These are phyloP conservation scores for Cucurbita pepo DNA, from an alignment of 306 rosid species.

Conservation along the genomic window DNA sequence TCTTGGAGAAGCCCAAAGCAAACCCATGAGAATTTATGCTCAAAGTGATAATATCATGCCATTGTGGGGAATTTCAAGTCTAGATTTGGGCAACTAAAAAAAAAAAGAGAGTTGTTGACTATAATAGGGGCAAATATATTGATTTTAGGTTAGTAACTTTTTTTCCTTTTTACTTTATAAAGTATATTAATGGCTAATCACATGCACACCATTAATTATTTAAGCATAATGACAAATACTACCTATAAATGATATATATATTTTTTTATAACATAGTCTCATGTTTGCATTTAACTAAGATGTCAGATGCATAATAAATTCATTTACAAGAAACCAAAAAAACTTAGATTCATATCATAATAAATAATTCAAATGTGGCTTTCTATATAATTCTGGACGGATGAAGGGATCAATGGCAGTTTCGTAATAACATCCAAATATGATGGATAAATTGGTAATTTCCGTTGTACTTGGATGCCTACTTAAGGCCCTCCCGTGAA, in stretches of 20 bases:
- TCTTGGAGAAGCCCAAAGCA: no score
- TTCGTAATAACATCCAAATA: background rate
- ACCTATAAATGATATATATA: background rate
- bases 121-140: no score
- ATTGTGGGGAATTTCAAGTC: no score
- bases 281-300: background rate
- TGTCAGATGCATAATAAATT: background rate
- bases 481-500: constrained; percentile 2
- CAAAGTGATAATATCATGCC: no score
- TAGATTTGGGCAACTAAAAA: no score
- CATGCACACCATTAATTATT: background rate
- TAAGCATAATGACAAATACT: background rate
- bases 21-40: no score
- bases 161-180: no score
- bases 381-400: background rate
- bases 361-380: background rate
- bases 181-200: background rate
- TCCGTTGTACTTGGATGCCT: background rate
- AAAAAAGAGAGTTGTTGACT: no score
- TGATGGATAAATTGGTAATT: background rate
- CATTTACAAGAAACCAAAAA: background rate
- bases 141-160: no score
- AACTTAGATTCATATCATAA: background rate
- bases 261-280: background rate
- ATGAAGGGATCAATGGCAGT: background rate